Conservation (phyloP, 768 basidiomycete species). For the Lactarius tabidus region DNA sequence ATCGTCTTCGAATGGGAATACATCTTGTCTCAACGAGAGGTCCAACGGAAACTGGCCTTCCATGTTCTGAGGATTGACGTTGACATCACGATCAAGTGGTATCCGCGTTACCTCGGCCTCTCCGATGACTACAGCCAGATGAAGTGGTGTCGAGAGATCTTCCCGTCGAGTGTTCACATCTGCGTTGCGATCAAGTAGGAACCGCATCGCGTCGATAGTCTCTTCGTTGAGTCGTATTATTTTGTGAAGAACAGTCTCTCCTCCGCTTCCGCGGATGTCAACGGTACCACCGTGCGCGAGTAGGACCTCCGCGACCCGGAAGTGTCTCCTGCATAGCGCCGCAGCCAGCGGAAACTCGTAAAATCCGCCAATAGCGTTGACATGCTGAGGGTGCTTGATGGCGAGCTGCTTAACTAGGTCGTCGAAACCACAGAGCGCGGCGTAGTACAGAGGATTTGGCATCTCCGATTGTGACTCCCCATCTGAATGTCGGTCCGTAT, state of each 20-base stretch:
- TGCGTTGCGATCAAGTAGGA: not conserved
- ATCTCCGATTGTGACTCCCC: not conserved
- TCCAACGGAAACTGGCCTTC: not conserved
- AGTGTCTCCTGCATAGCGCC: not conserved
- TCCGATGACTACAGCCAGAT: not conserved
- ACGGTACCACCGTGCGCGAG: not conserved
- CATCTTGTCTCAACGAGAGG: not conserved
- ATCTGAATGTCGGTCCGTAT: not conserved
- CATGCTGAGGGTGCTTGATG: not conserved
- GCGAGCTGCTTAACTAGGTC: not conserved
- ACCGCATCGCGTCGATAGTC: not conserved
- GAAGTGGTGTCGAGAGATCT: not conserved
- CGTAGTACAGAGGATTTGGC: not conserved
- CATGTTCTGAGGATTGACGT: not conserved
- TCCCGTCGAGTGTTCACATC: not conserved
- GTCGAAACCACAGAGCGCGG: not conserved
- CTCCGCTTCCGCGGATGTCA: not conserved
- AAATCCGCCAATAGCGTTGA: not conserved
- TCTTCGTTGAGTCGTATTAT: not conserved
- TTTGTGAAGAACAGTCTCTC: not conserved
- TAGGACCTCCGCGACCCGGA: not conserved
- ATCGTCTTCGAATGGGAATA: not conserved
- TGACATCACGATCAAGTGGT: not conserved
- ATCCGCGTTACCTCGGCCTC: not conserved
- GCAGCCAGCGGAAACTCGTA: not conserved